Evolutionary conservation across 176 grass and related monocot species (phyloP).

Genomic region (Themeda triandra): DNA sequence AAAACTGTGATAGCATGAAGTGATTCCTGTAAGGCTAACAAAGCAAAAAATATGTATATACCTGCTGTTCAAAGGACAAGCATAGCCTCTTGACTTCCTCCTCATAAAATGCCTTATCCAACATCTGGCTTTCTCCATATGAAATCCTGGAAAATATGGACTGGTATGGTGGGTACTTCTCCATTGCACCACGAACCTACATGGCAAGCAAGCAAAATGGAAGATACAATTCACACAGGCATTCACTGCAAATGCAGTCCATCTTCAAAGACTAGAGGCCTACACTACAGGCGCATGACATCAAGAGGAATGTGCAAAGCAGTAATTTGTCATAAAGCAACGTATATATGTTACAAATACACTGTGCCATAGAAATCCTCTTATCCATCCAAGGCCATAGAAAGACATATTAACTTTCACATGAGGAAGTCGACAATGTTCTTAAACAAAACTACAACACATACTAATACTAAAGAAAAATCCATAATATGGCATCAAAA

Average conservation of each 20-base stretch:
- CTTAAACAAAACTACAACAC: neutral
- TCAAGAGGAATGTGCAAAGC: neutral
- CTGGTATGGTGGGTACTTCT: constrained; percentile 96
- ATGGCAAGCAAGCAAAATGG: constrained; percentile 4
- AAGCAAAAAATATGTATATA: constrained; percentile 23
- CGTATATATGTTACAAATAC: neutral
- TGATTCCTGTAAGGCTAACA: neutral
- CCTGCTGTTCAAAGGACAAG: constrained; percentile 88
- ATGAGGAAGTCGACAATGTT: neutral
- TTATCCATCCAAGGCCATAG: neutral
- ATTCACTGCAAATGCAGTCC: neutral
- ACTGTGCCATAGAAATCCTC: neutral
- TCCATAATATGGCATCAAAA: neutral
- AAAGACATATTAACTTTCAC: neutral
- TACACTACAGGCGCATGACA: neutral
- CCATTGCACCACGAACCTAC: constrained; percentile 88
- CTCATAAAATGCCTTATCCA: constrained; percentile 96
- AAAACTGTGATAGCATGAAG: neutral
- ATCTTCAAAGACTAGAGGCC: constrained; percentile 4
- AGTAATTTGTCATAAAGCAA: neutral
- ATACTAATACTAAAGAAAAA: neutral
- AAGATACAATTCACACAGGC: neutral
- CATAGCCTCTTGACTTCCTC: constrained; percentile 91
- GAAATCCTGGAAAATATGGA: constrained; percentile 84
- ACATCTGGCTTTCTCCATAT: constrained; percentile 96